phyloP scores from a whole-genome alignment of 768 basidiomycete species.

The Suillus ampliporus region DNA sequence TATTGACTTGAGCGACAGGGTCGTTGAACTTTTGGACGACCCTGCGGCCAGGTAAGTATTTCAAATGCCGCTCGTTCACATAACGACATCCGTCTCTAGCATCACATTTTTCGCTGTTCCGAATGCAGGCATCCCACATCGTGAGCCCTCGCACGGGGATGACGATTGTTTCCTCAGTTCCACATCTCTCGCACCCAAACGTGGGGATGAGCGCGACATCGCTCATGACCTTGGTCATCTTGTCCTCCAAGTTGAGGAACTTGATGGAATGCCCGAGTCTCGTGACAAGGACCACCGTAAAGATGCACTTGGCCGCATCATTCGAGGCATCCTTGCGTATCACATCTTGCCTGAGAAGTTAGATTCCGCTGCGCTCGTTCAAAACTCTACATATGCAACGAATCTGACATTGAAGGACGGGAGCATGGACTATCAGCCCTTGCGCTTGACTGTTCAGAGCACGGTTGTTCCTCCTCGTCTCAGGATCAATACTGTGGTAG shows the following conservation, averaged over 20 bases:
- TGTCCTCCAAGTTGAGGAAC: constrained; percentile 34
- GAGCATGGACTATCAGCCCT: constrained; percentile 48
- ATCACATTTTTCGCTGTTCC: constrained; percentile 61
- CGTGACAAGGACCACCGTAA: constrained; percentile 53
- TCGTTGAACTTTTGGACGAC: constrained; percentile 45
- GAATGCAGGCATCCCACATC: constrained; percentile 47
- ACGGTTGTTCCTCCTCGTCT: constrained; percentile 40
- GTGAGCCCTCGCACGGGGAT: constrained; percentile 18
- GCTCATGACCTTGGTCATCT: constrained; percentile 18
- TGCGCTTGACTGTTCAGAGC: constrained; percentile 49
- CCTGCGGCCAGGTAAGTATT: constrained; percentile 40
- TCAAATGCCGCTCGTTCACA: not conserved
- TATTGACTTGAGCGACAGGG: constrained; percentile 45
- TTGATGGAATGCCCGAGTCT: constrained; percentile 49
- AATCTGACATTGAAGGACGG: constrained; percentile 48
- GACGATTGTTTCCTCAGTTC: not conserved
- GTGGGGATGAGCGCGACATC: constrained; percentile 11
- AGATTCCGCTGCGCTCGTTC: constrained; percentile 45
- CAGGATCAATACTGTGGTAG: constrained; percentile 56
- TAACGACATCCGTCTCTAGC: constrained; percentile 31
- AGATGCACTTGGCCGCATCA: constrained; percentile 59
- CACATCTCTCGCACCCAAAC: constrained; percentile 3
- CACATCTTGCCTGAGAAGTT: constrained; percentile 54
- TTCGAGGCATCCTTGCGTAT: constrained; percentile 60
- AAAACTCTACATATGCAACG: constrained; percentile 61